Base-by-base conservation (phyloP, 768 basidiomycete species). In the Amanita molliuscula region DNA sequence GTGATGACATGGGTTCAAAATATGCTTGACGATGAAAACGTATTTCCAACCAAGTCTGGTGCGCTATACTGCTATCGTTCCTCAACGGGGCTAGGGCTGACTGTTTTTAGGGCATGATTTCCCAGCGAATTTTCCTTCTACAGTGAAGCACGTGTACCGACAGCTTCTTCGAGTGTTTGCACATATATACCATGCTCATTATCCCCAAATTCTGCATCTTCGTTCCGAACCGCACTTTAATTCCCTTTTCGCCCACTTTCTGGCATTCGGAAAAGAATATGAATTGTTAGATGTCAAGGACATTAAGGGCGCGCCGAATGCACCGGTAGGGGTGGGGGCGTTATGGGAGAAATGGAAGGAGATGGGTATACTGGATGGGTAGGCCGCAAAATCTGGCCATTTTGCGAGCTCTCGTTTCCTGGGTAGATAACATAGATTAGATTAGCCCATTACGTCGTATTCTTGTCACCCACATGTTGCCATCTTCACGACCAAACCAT, bases 1-100 rank as follows among this genome's bases (percentile, higher is more conserved):
- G 95, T 98, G 49, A 93, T 97, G 88, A 93, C 94, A 16, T 97
- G 94, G 91, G 79, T 96, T 4, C 95, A 98, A 63, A 94, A 94
- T 60, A 73, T 96, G 28, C 76, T 98, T 31, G 91, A 97, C 60
- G 94, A 98, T 67, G 92, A 96, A 58, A 76, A 71, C 53, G 80
- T 84, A 33, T 97, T 97, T 70, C 95, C 95, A 6, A 97, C 95
- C 20, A 97, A 96, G 68, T 82, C 88, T 45, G 90, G 93, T 89
- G 69, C 54, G 81, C 77, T 40, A 6, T 6, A 0, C 34, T n/a
- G 23, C n/a, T 18, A 23, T 10, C 66, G 53, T 67, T 10, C 23
- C 81, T 81, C 65, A 75, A 77, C 6, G 81, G 78, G 11, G 79
- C 78, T 58, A 75, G 75, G 6, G 77, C 78, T 20, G 44, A 48